A percentile compares a stretch with the other conserved stretches of the same genome.
Evolutionary conservation across 768 basidiomycete genomes (phyloP).

Genomic region (Xerocomellus intermedius): DNA sequence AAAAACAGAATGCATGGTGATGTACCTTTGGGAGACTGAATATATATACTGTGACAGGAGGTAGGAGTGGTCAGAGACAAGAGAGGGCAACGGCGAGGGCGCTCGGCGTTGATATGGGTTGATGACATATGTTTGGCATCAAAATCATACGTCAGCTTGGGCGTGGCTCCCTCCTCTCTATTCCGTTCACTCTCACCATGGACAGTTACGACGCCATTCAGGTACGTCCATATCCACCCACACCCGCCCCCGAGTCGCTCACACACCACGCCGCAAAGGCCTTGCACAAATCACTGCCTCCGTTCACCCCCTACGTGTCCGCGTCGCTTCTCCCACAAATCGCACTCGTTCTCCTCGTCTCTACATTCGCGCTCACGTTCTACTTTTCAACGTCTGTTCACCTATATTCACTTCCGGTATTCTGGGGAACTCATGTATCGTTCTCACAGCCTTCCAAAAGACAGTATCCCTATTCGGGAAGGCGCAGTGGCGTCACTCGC

Average conservation of each 20-base stretch:
- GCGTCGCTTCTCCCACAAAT: slow-evolving; percentile 67
- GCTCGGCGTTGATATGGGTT: slow-evolving; percentile 40
- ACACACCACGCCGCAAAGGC: slow-evolving; percentile 38
- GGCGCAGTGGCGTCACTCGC: slow-evolving; percentile 67
- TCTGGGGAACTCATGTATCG: slow-evolving; percentile 5
- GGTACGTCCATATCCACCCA: slow-evolving; percentile 37
- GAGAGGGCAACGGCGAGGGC: slow-evolving; percentile 20
- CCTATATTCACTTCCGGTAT: neutral
- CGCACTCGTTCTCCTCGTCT: slow-evolving; percentile 66
- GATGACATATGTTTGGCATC: slow-evolving; percentile 65
- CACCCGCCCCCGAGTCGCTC: neutral
- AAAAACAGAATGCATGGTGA: neutral
- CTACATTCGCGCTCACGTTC: slow-evolving; percentile 84
- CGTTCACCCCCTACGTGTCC: slow-evolving; percentile 72
- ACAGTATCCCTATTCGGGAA: slow-evolving; percentile 64
- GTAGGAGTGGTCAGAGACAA: slow-evolving; percentile 19
- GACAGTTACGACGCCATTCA: slow-evolving; percentile 53
- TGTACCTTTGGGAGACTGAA: slow-evolving; percentile 7
- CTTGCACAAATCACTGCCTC: slow-evolving; percentile 61
- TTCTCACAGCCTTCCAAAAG: slow-evolving; percentile 68
- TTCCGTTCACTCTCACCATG: slow-evolving; percentile 36
- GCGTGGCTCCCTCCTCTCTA: slow-evolving; percentile 4
- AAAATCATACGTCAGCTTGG: slow-evolving; percentile 43
- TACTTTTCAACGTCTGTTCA: slow-evolving; percentile 80
- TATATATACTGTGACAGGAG: slow-evolving; percentile 7